Percentiles rank a stretch among this genome's conserved stretches.
These are phyloP conservation scores for Ustilago nuda DNA, from an alignment of 1,284 basidiomycete genomes.

Conservation along the genomic window DNA sequence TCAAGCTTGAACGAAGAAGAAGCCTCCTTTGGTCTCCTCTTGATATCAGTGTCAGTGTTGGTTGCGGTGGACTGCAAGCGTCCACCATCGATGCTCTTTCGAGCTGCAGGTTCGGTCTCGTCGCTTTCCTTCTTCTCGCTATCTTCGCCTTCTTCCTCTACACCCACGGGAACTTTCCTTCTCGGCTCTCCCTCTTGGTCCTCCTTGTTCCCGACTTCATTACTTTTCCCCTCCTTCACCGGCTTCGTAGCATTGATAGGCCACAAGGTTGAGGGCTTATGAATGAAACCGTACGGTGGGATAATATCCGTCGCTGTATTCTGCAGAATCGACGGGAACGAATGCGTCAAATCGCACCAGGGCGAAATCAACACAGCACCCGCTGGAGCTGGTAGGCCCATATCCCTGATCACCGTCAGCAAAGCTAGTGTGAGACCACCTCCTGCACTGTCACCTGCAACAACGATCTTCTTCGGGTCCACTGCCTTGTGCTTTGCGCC, in stretches of 20 bases:
- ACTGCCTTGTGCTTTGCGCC: slow-evolving; percentile 76
- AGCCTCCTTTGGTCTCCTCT: background rate
- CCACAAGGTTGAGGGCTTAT: slow-evolving; percentile 68
- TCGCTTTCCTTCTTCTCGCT: slow-evolving; percentile 3
- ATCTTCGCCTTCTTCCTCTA: slow-evolving; percentile 19
- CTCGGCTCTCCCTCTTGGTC: slow-evolving; percentile 14
- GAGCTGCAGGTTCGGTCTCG: slow-evolving; percentile 26
- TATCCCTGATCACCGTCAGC: slow-evolving; percentile 90
- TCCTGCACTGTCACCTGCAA: slow-evolving; percentile 91
- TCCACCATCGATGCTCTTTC: slow-evolving; percentile 29
- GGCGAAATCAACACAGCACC: slow-evolving; percentile 65
- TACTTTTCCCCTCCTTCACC: slow-evolving; percentile 13
- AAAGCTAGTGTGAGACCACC: slow-evolving; percentile 87
- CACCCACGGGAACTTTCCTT: slow-evolving; percentile 32
- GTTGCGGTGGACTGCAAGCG: slow-evolving; percentile 1
- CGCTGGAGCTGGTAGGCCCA: slow-evolving; percentile 82
- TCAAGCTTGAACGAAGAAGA: background rate
- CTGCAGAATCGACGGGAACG: slow-evolving; percentile 85
- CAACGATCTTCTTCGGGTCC: slow-evolving; percentile 82
- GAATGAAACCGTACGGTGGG: slow-evolving; percentile 69
- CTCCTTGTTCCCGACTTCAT: background rate
- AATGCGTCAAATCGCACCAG: slow-evolving; percentile 94
- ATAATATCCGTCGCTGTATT: slow-evolving; percentile 84
- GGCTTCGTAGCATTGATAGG: slow-evolving; percentile 51
- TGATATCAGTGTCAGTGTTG: background rate